These are phyloP conservation scores for Pseudogymnoascus sp. DNA, from an alignment of 2,329 filamentous ascomycete species.

Conservation along the genomic window DNA sequence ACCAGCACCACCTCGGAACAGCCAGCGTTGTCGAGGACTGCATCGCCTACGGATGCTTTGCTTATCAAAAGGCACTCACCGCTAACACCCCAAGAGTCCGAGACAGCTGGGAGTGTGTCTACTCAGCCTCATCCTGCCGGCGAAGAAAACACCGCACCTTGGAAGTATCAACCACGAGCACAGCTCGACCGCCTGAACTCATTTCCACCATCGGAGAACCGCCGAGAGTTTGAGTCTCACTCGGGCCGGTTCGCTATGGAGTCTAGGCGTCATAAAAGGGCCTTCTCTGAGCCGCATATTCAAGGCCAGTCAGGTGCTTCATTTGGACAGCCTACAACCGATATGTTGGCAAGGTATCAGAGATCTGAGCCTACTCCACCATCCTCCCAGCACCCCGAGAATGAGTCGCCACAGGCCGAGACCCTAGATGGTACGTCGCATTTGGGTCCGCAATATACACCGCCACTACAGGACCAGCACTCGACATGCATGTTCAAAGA, in stretches of 20 bases:
- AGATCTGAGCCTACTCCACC: not conserved
- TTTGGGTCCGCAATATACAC: not conserved
- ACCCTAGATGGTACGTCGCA: not conserved
- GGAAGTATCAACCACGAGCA: not conserved
- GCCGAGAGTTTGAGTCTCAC: not conserved
- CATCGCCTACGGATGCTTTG: not conserved
- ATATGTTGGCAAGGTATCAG: not conserved
- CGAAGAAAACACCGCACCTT: not conserved
- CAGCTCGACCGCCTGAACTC: not conserved
- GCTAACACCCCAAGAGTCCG: not conserved
- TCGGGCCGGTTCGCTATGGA: not conserved
- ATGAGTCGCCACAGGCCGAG: not conserved
- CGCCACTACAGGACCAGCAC: slow-evolving; percentile 4
- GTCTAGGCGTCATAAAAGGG: not conserved
- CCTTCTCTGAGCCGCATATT: not conserved
- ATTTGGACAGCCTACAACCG: not conserved
- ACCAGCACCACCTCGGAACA: not conserved
- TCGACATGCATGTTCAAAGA: slow-evolving; percentile 48
- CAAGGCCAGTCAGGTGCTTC: not conserved
- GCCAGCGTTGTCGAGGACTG: not conserved
- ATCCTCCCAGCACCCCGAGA: not conserved
- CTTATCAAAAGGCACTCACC: not conserved
- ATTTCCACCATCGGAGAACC: not conserved
- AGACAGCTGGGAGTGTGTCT: not conserved
- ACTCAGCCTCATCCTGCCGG: not conserved